Evolutionary conservation across 1,284 basidiomycete genomes (phyloP), one percentile per base, ranked within the genome.

Genomic region (Ceratobasidium sp.): DNA sequence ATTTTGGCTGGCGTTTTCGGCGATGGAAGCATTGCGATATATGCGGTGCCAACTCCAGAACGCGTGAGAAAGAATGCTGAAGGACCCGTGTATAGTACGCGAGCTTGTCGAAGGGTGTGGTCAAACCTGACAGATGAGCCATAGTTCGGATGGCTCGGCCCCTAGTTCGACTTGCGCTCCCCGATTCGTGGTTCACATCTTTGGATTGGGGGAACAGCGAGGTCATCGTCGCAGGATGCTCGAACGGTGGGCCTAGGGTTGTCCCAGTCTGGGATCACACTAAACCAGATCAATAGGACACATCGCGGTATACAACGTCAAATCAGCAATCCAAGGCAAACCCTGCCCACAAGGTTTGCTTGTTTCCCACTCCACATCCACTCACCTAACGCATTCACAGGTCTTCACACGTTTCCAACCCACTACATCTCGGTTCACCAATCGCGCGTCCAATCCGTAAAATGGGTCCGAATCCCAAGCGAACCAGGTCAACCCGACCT

Each of bases 151-250:
- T 90, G 69, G 75, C 85, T 0, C 80, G 87, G 47, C 91, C 93
- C 0, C 75, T 90, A 3, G 67, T 94, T 3, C 83, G 86, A 5
- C 83, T 96, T 4, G 86, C 90, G 72, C 77, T 93, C 1, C 86
- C 89, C 69, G 90, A 92, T 68, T 85, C 90, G 0, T 81, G 83
- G 15, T 89, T 86, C 73, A 91, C 86, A 83, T 84, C 85, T 35
- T 81, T 96, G 45, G 93, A 95, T 74, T 96, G 93, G 93, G 89
- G 88, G 1, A 93, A 93, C 73, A 92, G 91, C 70, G 87, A 90
- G 69, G 75, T 89, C 3, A 76, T 97, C 1, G 92, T 89, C 1
- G 84, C 90, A 4, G 93, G 93, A 0, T 88, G 89, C 34, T 89
- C 91, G 1, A 91, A 92, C 73, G 94, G 94, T 93, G 67, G 60